These are phyloP conservation scores for Coprinopsis strossmayeri DNA, from an alignment of 768 basidiomycete species.

Conservation along the genomic window DNA sequence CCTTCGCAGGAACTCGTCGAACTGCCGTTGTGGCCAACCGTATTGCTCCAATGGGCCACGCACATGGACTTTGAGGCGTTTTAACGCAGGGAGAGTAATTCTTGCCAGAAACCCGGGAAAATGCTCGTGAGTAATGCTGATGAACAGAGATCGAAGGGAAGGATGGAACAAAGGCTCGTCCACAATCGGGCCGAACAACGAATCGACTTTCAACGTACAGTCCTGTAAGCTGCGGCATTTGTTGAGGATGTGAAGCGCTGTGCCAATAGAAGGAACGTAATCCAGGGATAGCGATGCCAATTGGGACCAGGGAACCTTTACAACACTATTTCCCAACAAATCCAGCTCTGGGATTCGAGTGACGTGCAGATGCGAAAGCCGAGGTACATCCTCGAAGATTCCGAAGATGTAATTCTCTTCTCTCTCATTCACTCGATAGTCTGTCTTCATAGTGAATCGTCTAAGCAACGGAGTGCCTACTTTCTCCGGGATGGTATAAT, in stretches of 20 bases:
- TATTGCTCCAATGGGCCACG: constrained; percentile 22
- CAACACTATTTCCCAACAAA: constrained; percentile 17
- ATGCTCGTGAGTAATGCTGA: constrained; percentile 24
- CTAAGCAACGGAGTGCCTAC: constrained; percentile 23
- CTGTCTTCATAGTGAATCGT: constrained; percentile 22
- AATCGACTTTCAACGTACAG: constrained; percentile 23
- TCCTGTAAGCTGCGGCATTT: constrained; percentile 21
- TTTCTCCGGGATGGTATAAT: constrained; percentile 16
- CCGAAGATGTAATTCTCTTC: constrained; percentile 24
- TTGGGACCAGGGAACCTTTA: constrained; percentile 27
- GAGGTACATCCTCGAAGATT: constrained; percentile 23
- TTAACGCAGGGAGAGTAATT: constrained; percentile 22
- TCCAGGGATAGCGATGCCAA: constrained; percentile 21
- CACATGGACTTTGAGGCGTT: constrained; percentile 20
- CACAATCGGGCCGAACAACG: constrained; percentile 18
- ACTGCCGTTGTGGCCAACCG: constrained; percentile 26
- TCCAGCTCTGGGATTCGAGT: constrained; percentile 25
- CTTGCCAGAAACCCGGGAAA: constrained; percentile 23
- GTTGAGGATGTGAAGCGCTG: constrained; percentile 22
- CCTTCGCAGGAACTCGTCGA: constrained; percentile 23
- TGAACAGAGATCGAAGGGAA: constrained; percentile 20
- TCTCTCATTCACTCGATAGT: constrained; percentile 21
- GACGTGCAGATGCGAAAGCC: constrained; percentile 23
- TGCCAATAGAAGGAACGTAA: constrained; percentile 21
- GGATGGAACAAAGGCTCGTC: constrained; percentile 18